These are phyloP conservation scores for Oleoguttula mirabilis DNA, from an alignment of 495 filamentous ascomycete genomes.

Conservation along the genomic window DNA sequence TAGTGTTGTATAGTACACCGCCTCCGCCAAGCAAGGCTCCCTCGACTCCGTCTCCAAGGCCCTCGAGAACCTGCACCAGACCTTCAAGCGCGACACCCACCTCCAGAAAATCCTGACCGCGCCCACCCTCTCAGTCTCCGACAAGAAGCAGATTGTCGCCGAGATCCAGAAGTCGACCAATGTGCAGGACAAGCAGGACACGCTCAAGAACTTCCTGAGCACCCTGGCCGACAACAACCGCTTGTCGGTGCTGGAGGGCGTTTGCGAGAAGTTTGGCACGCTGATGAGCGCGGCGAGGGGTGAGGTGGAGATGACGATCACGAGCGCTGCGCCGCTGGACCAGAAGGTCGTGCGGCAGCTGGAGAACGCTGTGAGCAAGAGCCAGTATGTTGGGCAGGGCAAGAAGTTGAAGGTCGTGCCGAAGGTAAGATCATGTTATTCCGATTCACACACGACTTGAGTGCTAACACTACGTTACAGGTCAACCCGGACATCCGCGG, in stretches of 20 bases:
- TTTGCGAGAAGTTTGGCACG: slow-evolving; percentile 74
- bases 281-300: slow-evolving; percentile 82
- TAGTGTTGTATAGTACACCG: slow-evolving; percentile 70
- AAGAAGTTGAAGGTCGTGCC: slow-evolving; percentile 96
- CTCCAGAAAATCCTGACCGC: slow-evolving; percentile 61
- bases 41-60: slow-evolving; percentile 74
- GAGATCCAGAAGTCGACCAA: slow-evolving; percentile 74
- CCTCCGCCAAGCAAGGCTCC: slow-evolving; percentile 69
- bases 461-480: too few species aligned
- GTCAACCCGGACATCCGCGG: slow-evolving; percentile 90
- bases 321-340: slow-evolving; percentile 82
- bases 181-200: slow-evolving; percentile 56
- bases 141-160: slow-evolving; percentile 72
- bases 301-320: slow-evolving; percentile 85
- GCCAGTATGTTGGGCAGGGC: slow-evolving; percentile 72
- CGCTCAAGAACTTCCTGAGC: slow-evolving; percentile 83
- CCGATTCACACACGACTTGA: neutral
- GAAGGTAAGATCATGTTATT: slow-evolving; percentile 46
- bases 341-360: slow-evolving; percentile 70
- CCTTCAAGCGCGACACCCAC: slow-evolving; percentile 70
- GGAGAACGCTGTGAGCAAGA: slow-evolving; percentile 81
- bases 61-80: slow-evolving; percentile 53
- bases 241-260: slow-evolving; percentile 63
- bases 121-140: slow-evolving; percentile 60
- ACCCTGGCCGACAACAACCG: slow-evolving; percentile 94